These are phyloP conservation scores for Grammothele lineata DNA, from an alignment of 768 basidiomycete genomes.

Conservation along the genomic window DNA sequence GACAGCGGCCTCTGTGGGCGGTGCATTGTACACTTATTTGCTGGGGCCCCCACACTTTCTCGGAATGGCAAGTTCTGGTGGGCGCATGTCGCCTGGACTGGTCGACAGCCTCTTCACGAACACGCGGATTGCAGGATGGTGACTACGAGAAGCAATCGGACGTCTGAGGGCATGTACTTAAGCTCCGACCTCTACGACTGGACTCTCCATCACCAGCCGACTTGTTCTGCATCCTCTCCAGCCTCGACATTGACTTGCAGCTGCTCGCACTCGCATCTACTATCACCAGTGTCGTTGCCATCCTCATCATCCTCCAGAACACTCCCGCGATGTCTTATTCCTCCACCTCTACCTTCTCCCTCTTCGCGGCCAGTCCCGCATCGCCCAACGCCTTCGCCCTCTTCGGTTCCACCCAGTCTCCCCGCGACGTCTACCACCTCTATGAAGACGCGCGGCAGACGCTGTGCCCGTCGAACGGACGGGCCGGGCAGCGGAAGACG, in stretches of 20 bases:
- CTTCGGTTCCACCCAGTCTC: conserved; percentile 15
- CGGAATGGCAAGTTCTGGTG: conserved; percentile 2
- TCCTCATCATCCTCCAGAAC: not conserved
- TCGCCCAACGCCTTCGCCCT: conserved; percentile 18
- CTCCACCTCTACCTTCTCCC: conserved; percentile 10
- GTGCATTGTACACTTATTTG: conserved; percentile 2
- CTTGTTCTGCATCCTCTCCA: not conserved
- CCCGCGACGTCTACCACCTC: conserved; percentile 17
- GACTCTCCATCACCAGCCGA: conserved; percentile 2
- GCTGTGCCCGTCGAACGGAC: conserved; percentile 16
- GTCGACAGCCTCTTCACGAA: conserved; percentile 8
- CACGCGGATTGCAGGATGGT: not conserved
- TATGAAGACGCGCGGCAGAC: conserved; percentile 19
- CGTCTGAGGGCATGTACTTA: not conserved
- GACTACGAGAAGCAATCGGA: conserved; percentile 4
- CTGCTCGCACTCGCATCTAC: conserved; percentile 3
- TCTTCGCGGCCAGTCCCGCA: conserved; percentile 13
- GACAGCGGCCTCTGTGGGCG: not conserved
- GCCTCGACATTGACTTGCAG: no score
- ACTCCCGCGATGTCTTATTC: conserved; percentile 14
- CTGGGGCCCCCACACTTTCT: conserved; percentile 1
- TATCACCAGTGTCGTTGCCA: not conserved
- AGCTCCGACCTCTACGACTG: not conserved
- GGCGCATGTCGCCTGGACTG: not conserved
- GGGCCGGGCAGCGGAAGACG: conserved; percentile 6